Base-by-base conservation (phyloP, 495 filamentous ascomycete species). In the Mytilinidion resinicola region DNA sequence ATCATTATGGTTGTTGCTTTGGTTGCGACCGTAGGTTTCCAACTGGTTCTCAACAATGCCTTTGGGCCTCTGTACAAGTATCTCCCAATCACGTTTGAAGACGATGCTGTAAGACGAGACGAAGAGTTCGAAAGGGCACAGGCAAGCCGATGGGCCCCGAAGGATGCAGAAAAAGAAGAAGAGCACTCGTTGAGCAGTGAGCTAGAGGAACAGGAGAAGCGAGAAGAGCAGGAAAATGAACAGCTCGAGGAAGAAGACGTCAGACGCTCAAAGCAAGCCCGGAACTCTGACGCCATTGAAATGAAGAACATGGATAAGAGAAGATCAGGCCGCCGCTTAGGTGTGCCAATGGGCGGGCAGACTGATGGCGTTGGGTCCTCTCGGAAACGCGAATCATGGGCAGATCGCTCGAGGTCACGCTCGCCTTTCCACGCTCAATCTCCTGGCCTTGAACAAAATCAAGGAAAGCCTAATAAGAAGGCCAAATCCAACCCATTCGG, bases 51-150 rank as follows among this genome's bases (percentile, higher is more conserved):
- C 21, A 96, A 95, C 67, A 71, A 78, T n/a, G 85, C 90, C 8
- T 96, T 98, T 61, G 82, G 82, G 1, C 91, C 93, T 20, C 78
- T 98, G 46, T 84, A 95, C 66, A 82, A 84, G 36, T 96, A 96
- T 68, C 75, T 98, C 41, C 93, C 93, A 0, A 95, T 98, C 64
- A 97, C 93, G 0, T 79, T 97, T 43, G 93, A 98, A 70, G 95
- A 98, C 64, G 90, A 95, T 57, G 93, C 93, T 5, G 89, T 93
- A 11, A 77, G 85, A 42, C 85, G 91, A 4, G 95, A 97, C 65
- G 83, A 93, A 64, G 89, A 87, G 51, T 98, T 97, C 69, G 85
- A 85, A 38, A 80, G 84, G 37, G 86, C 85, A 19, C 89, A 93
- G 72, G 0, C 61, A 78, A 49, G 66, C 64, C 39, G 71, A 80